A percentile compares a stretch with the other conserved stretches of the same genome.
Evolutionary conservation across 371 early-diverging fungal genomes (phyloP).

Genomic region (Chytridium lagenaria): DNA sequence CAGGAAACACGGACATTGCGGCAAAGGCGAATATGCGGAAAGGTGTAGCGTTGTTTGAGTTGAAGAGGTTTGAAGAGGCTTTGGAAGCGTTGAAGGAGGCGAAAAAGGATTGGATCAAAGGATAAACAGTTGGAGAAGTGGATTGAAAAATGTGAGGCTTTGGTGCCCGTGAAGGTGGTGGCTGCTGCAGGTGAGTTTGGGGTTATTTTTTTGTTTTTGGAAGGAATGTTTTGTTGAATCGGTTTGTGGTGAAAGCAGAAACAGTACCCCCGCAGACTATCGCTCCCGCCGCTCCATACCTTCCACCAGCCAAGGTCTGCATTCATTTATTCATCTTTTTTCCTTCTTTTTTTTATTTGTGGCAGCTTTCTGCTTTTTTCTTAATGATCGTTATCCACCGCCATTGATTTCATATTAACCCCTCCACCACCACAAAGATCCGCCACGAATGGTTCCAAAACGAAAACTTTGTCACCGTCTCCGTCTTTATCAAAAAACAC

Average conservation of each 20-base stretch:
- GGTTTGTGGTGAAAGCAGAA: too few relatives aligned
- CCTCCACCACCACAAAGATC: constrained; percentile 32
- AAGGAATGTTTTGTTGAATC: too few relatives aligned
- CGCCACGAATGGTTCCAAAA: constrained; percentile 98
- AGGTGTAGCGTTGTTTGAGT: constrained; percentile 67
- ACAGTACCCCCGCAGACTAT: too few relatives aligned
- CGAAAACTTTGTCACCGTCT: constrained; percentile 82
- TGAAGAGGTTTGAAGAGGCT: constrained; percentile 61
- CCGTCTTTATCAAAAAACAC: constrained; percentile 89
- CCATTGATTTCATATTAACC: not conserved
- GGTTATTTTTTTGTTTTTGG: too few relatives aligned
- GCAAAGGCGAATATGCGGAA: constrained; percentile 69
- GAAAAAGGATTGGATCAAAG: constrained; percentile 6
- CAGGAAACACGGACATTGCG: constrained; percentile 61
- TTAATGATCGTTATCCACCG: not conserved
- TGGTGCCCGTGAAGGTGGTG: too few relatives aligned
- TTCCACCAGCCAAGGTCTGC: constrained; percentile 43
- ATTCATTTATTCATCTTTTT: not conserved
- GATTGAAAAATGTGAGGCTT: not conserved
- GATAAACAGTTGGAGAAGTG: constrained; percentile 21
- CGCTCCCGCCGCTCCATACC: constrained; percentile 37
- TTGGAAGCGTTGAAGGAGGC: constrained; percentile 54
- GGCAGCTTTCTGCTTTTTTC: not conserved
- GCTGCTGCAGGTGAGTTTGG: too few relatives aligned
- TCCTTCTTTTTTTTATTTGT: not conserved